A percentile compares a stretch with the other conserved stretches of the same genome.
Evolutionary conservation across 306 rosid species (phyloP).

Genomic region (Lathyrus oleraceus): DNA sequence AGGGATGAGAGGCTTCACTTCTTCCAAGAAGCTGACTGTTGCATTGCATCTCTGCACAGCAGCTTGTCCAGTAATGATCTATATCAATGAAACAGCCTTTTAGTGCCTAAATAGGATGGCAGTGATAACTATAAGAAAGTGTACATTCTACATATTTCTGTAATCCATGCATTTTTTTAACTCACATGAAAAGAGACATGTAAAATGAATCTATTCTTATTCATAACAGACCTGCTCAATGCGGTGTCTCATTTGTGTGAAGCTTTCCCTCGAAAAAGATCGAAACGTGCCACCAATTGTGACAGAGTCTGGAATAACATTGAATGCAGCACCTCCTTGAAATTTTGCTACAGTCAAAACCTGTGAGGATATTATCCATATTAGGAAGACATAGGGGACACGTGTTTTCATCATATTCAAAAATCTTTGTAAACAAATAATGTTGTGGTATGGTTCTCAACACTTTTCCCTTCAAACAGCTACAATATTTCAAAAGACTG

Average conservation of each 20-base stretch:
- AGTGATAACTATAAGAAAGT: conserved; percentile 5
- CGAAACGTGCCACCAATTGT: conserved; percentile 94
- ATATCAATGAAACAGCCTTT: conserved; percentile 32
- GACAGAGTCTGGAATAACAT: conserved; percentile 96
- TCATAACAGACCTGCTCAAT: conserved; percentile 64
- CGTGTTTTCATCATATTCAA: conserved; percentile 14
- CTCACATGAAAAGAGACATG: background rate
- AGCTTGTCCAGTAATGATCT: conserved; percentile 90
- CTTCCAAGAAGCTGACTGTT: conserved; percentile 58
- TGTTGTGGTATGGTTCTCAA: background rate
- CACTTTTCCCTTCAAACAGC: background rate
- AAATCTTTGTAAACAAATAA: conserved; percentile 5
- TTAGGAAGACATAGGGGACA: conserved; percentile 29
- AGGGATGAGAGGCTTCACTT: conserved; percentile 59
- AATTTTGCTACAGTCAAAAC: conserved; percentile 84
- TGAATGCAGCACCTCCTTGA: conserved; percentile 94
- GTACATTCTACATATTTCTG: background rate
- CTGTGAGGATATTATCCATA: conserved; percentile 42
- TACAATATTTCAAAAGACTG: background rate
- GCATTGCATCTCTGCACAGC: conserved; percentile 90
- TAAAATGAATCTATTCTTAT: background rate
- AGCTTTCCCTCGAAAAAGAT: conserved; percentile 63
- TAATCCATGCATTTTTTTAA: background rate
- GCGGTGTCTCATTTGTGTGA: conserved; percentile 61
- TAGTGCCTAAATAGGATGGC: conserved; percentile 1